phyloP scores from a whole-genome alignment of 768 basidiomycete genomes.

The Xerocomellus dryophilus region DNA sequence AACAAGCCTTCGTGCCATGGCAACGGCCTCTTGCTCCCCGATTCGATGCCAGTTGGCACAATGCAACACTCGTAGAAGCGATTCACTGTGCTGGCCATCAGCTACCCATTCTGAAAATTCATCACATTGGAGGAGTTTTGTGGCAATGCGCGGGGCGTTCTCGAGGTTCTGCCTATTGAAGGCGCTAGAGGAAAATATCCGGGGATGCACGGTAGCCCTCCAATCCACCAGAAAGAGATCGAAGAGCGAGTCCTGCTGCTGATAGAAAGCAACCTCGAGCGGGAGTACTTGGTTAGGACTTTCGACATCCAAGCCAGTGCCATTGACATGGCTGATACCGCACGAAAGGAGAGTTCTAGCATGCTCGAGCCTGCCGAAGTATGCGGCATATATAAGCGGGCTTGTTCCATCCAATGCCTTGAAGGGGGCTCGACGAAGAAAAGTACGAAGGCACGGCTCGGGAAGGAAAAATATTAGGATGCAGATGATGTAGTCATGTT shows the following conservation, averaged over 20 bases:
- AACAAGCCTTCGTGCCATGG: neutral
- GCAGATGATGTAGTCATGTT: neutral
- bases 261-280: neutral
- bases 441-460: neutral
- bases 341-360: neutral
- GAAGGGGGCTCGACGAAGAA: neutral
- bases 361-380: conserved; percentile 3
- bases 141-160: neutral
- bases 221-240: neutral
- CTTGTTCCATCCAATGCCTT: conserved; percentile 1
- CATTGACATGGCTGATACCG: neutral
- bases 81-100: neutral
- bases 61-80: neutral
- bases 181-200: neutral
- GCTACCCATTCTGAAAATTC: neutral
- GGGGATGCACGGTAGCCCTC: neutral
- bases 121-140: neutral
- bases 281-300: neutral
- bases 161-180: neutral
- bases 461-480: neutral
- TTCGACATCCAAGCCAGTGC: neutral
- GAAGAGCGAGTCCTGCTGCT: neutral
- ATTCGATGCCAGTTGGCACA: no score
- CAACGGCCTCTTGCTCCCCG: neutral
- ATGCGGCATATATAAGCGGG: conserved; percentile 9